A percentile compares a stretch with the other conserved stretches of the same genome.
phyloP scores from a whole-genome alignment of 2,329 filamentous ascomycete genomes.

The Aspergillus sp. region DNA sequence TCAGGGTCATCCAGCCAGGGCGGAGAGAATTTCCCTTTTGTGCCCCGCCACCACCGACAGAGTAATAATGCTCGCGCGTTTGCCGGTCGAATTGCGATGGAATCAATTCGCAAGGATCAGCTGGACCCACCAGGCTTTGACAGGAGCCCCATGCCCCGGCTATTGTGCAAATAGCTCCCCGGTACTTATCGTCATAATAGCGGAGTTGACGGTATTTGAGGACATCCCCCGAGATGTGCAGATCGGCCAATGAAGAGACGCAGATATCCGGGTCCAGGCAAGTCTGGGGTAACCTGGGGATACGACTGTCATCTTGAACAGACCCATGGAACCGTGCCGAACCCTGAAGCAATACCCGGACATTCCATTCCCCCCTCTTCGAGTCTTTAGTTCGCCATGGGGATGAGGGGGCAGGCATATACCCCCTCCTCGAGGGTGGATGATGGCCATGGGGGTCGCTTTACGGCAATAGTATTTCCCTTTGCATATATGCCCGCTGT shows the following conservation, averaged over 20 bases:
- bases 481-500: constrained; percentile 1
- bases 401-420: neutral
- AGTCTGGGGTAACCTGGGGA: constrained; percentile 4
- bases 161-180: neutral
- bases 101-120: neutral
- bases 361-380: neutral
- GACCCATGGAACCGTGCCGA: constrained; percentile 8
- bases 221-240: neutral
- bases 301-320: neutral
- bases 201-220: neutral
- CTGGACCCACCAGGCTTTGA: neutral
- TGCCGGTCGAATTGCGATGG: neutral
- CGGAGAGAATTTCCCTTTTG: constrained; percentile 24
- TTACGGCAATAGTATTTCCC: neutral
- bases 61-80: neutral
- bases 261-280: neutral
- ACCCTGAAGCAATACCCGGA: constrained; percentile 3
- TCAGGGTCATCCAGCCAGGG: neutral
- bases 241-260: neutral
- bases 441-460: neutral
- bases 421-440: neutral
- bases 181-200: neutral
- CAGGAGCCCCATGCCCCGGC: neutral
- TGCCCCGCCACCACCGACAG: neutral
- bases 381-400: neutral